These are phyloP conservation scores for Theileria annulata DNA, from an alignment of 169 alveolate genomes.

Conservation along the genomic window DNA sequence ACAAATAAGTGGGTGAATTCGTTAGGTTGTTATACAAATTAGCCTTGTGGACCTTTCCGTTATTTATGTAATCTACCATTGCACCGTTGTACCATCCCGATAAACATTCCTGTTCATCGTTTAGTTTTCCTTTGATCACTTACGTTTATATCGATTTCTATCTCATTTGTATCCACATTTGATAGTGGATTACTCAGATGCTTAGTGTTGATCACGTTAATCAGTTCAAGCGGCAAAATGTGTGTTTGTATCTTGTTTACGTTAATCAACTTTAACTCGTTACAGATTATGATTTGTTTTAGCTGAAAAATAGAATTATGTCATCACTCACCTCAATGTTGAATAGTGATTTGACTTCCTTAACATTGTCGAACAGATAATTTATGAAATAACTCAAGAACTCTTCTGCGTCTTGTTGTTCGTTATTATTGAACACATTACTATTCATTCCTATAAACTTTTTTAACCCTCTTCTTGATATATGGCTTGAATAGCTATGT, in stretches of 20 bases:
- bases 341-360: not conserved
- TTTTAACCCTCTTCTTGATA: no score
- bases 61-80: conserved; percentile 38
- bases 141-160: not conserved
- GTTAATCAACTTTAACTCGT: conserved; percentile 35
- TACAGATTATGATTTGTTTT: conserved; percentile 41
- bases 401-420: conserved; percentile 67
- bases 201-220: not conserved
- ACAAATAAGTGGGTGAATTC: conserved; percentile 59
- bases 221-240: conserved; percentile 44
- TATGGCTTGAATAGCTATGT: no score
- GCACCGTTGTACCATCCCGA: conserved; percentile 33
- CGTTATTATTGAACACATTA: conserved; percentile 21
- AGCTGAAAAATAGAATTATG: not conserved
- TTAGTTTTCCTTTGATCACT: no score
- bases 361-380: not conserved
- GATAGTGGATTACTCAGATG: not conserved
- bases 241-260: conserved; percentile 45
- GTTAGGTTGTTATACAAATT: conserved; percentile 28
- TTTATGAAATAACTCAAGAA: conserved; percentile 40
- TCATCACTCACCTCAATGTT: no score
- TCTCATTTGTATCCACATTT: not conserved
- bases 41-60: conserved; percentile 27
- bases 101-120: conserved; percentile 26
- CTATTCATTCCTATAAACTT: conserved; percentile 34